These are phyloP conservation scores for Aspergillus spinulosporus DNA, from an alignment of 2,329 filamentous ascomycete species.

Conservation along the genomic window DNA sequence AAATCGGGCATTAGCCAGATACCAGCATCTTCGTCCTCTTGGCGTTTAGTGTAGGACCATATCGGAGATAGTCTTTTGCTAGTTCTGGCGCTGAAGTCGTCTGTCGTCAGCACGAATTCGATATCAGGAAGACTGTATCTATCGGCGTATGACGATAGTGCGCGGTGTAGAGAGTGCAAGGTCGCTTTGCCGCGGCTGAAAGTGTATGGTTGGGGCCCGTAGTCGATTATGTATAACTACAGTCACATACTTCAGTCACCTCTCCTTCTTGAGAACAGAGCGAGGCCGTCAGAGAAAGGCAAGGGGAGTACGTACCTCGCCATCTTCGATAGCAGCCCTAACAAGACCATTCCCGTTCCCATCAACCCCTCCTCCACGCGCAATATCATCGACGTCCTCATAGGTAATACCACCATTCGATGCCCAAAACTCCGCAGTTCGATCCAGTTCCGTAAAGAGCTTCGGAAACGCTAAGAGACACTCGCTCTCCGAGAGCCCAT, in stretches of 20 bases:
- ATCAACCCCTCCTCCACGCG: background rate
- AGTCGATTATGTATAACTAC: constrained; percentile 42
- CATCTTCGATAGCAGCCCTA: constrained; percentile 37
- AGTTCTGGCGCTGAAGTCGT: constrained; percentile 42
- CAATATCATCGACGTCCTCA: constrained; percentile 36
- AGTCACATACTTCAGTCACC: too few species aligned
- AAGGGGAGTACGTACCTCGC: constrained; percentile 32
- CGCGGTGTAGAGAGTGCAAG: constrained; percentile 51
- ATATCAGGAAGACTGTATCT: constrained; percentile 47
- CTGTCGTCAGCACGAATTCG: constrained; percentile 51
- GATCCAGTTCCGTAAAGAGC: constrained; percentile 40
- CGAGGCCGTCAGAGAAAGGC: too few species aligned
- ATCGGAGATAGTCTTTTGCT: constrained; percentile 29
- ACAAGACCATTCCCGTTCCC: constrained; percentile 39
- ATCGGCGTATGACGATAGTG: constrained; percentile 45
- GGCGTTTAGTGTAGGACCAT: constrained; percentile 47
- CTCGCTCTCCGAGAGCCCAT: constrained; percentile 38
- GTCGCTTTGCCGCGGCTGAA: constrained; percentile 44
- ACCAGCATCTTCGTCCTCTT: constrained; percentile 40
- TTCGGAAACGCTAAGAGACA: constrained; percentile 45
- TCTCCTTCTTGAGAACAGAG: too few species aligned
- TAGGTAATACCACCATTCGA: constrained; percentile 29
- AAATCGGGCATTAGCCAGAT: constrained; percentile 57
- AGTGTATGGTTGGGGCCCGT: constrained; percentile 35
- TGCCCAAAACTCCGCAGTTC: constrained; percentile 24